phyloP scores from a whole-genome alignment of 306 rosid genomes.

The Urtica urens region DNA sequence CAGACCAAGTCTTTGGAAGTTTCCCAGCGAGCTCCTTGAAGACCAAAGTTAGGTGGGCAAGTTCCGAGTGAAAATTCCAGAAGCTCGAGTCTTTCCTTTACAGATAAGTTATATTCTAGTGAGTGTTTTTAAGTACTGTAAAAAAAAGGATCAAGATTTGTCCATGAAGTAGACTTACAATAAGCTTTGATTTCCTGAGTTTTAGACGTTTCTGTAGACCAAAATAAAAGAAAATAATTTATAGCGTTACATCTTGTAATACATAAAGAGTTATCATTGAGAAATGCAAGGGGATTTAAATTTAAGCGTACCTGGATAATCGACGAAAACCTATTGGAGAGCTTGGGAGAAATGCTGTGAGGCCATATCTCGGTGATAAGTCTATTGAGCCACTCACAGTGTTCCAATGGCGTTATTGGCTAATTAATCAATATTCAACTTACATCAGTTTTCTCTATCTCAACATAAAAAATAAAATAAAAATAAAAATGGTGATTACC shows the following conservation, averaged over 20 bases:
- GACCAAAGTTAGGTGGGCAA: slow-evolving; percentile 76
- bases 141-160: not conserved
- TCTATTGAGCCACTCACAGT: slow-evolving; percentile 86
- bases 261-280: no score
- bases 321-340: slow-evolving; percentile 54
- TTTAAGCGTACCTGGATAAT: slow-evolving; percentile 89
- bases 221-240: no score
- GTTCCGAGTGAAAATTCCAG: slow-evolving; percentile 76
- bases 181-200: slow-evolving; percentile 63
- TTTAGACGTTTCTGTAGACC: slow-evolving; percentile 66
- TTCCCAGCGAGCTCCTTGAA: slow-evolving; percentile 81
- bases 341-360: slow-evolving; percentile 45
- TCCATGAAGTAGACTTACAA: slow-evolving; percentile 39
- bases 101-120: not conserved
- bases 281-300: no score
- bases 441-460: not conserved
- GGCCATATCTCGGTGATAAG: slow-evolving; percentile 78
- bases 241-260: no score
- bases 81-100: slow-evolving; percentile 79
- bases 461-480: not conserved
- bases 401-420: slow-evolving; percentile 90
- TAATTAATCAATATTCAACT: slow-evolving; percentile 8
- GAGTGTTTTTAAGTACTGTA: not conserved
- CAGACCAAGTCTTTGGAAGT: slow-evolving; percentile 69
- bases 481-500: slow-evolving; percentile 25